Percentiles rank a stretch among this genome's conserved stretches.
Evolutionary conservation across 2,329 filamentous ascomycete genomes (phyloP).

Genomic region (Stemphylium beticola): DNA sequence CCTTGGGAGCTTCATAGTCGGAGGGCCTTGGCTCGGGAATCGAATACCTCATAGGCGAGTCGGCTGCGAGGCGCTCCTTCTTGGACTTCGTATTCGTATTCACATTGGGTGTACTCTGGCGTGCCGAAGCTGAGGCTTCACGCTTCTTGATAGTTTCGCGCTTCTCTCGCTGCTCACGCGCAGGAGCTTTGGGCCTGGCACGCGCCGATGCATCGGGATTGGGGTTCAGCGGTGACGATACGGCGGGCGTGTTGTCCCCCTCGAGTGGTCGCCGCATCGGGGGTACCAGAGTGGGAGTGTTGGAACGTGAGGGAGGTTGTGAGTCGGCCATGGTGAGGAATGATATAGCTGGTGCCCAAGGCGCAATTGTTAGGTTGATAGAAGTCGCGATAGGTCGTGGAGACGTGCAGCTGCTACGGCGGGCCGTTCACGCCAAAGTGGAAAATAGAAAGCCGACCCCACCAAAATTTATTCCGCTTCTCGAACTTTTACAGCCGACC

Average conservation of each 20-base stretch:
- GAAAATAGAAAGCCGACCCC: constrained; percentile 7
- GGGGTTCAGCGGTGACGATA: constrained; percentile 76
- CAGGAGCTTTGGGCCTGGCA: constrained; percentile 49
- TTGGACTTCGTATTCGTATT: constrained; percentile 48
- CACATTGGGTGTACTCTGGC: constrained; percentile 49
- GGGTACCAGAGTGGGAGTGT: constrained; percentile 43
- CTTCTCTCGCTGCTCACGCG: constrained; percentile 56
- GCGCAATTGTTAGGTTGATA: constrained; percentile 9
- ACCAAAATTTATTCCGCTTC: constrained; percentile 20
- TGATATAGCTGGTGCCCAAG: constrained; percentile 3
- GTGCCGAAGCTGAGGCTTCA: constrained; percentile 52
- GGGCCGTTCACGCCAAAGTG: constrained; percentile 18
- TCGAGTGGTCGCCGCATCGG: constrained; percentile 71
- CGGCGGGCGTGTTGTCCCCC: constrained; percentile 71
- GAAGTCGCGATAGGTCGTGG: constrained; percentile 12
- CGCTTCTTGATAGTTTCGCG: constrained; percentile 62
- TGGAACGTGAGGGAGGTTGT: constrained; percentile 43
- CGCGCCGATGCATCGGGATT: constrained; percentile 58
- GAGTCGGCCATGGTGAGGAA: constrained; percentile 43
- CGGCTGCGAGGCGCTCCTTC: constrained; percentile 46
- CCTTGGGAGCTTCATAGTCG: constrained; percentile 58
- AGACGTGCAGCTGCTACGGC: constrained; percentile 20
- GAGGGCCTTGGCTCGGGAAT: constrained; percentile 55
- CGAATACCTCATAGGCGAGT: constrained; percentile 59
- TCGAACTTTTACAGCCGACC: constrained; percentile 14